Evolutionary conservation across 768 basidiomycete genomes (phyloP), one percentile per base, ranked within the genome.

Genomic region (Leccinum barrowsii): DNA sequence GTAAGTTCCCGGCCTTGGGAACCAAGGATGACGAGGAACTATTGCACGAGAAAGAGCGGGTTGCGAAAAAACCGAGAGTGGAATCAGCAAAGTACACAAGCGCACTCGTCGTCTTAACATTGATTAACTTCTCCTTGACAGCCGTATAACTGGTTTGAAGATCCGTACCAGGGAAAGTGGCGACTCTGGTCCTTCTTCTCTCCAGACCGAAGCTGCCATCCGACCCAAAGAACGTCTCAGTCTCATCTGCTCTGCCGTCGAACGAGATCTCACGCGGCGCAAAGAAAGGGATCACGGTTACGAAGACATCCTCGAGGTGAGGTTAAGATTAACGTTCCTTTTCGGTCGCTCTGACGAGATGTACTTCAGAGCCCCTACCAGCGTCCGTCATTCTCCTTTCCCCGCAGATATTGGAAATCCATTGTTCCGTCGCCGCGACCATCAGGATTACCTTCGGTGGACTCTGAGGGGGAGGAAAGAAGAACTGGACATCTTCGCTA

Each of bases 261-360:
- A 81, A 89, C 69, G 90, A 87, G 67, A 77, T 77, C 48, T 72
- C 88, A 67, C 76, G 71, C 76, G 76, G 51, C 85, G 87, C 70
- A 88, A 86, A 68, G 89, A 94, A 51, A 72, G 79, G 50, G 90
- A 94, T 65, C 81, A 86, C 51, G 81, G 85, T 52, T 96, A 92
- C 87, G 94, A 96, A 64, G 94, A 98, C 67, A 77, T 80, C 54
- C 80, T 92, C 62, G 94, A 97, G 73, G 90, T 92, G 68, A 69
- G 82, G 73, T 2, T 17, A 4, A 21, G 52, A 56, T 24, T 10
- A 17, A 12, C 5, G 42, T 44, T 12, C 2, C 2, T 30, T 19
- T 48, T 22, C 10, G 0, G 40, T 13, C 12, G 17, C 37, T 26
- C 50, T 67, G 30, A 70, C 26, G 5, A 59, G 50, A 54, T 19